Conservation (phyloP, 2,329 filamentous ascomycete genomes). For the Hyphodiscus sp. region DNA sequence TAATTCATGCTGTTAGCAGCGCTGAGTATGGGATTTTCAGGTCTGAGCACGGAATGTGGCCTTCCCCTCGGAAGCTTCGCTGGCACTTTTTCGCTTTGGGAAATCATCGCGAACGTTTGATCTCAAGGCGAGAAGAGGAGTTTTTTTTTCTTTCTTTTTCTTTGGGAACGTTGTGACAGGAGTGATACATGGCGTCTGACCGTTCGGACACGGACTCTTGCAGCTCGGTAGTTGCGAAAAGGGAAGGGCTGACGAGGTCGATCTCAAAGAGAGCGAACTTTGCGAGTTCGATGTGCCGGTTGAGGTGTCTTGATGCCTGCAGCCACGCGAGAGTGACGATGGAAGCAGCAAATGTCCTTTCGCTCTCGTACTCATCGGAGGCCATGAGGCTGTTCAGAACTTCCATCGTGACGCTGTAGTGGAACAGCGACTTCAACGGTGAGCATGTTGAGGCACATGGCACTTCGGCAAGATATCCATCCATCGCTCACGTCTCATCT, state of each 20-base stretch:
- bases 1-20: background rate
- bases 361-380: conserved; percentile 9
- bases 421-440: conserved; percentile 18
- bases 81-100: conserved; percentile 1
- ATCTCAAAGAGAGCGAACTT: conserved; percentile 11
- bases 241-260: conserved; percentile 12
- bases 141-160: too few species aligned
- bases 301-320: conserved; percentile 15
- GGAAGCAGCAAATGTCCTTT: conserved; percentile 12
- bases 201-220: conserved; percentile 25
- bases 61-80: background rate
- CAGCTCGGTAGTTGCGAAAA: conserved; percentile 21
- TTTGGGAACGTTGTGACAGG: conserved; percentile 18
- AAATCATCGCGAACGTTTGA: conserved; percentile 16
- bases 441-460: conserved; percentile 9
- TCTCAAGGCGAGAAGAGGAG: conserved; percentile 13
- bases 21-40: background rate
- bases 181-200: conserved; percentile 23
- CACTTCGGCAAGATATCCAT: conserved; percentile 7
- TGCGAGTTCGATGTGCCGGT: conserved; percentile 2
- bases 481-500: background rate
- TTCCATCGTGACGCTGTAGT: conserved; percentile 24
- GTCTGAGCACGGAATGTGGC: background rate
- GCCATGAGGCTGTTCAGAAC: conserved; percentile 17
- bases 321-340: conserved; percentile 16